Base-by-base conservation (phyloP, 768 basidiomycete species). In the Scleroderma bovista region DNA sequence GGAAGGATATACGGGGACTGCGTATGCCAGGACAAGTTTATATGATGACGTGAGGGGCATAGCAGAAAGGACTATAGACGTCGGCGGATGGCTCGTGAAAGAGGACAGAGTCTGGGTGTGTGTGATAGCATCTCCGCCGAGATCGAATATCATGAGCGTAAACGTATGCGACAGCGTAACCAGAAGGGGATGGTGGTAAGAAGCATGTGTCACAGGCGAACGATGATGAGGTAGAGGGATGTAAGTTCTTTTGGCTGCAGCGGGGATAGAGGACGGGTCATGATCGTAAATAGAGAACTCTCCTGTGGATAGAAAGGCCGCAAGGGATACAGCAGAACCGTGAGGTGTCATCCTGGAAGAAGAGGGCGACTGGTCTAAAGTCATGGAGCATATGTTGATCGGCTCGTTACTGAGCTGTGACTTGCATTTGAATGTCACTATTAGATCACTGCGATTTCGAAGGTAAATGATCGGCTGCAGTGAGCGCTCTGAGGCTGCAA, bases 11-110 rank as follows among this genome's bases (percentile, higher is more conserved):
- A 92, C 83, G 26, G 87, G 88, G 32, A 81, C 72, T 17, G 86
- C 73, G 66, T 90, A 89, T 16, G 83, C 80, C 57, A 92, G 66
- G 23, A 91, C 72, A 45, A 92, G 75, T 61, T 84, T 90, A 69
- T 86, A 92, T 24, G 70, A 76, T 11, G 69, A 62, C 10, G 77
- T 59, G 16, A 81, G 74, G 20, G 79, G 78, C 53, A 67, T 46
- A 20, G 76, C 72, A 20, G 88, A 87, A 41, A 92, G 69, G n/a
- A 89, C 79, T n/a, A 92, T 68, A 4, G 88, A 90, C 3, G 81
- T 79, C 2, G 90, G 89, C 1, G 86, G 86, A 63, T 83, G 84
- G 3, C 86, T 88, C 9, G 86, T 84, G 66, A 86, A 90, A 1
- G 88, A 86, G 29, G 75, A 78, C 16, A 91, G 69, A 1, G 84